phyloP scores from a whole-genome alignment of 2,329 filamentous ascomycete genomes.

The Cytospora paraplurivora region DNA sequence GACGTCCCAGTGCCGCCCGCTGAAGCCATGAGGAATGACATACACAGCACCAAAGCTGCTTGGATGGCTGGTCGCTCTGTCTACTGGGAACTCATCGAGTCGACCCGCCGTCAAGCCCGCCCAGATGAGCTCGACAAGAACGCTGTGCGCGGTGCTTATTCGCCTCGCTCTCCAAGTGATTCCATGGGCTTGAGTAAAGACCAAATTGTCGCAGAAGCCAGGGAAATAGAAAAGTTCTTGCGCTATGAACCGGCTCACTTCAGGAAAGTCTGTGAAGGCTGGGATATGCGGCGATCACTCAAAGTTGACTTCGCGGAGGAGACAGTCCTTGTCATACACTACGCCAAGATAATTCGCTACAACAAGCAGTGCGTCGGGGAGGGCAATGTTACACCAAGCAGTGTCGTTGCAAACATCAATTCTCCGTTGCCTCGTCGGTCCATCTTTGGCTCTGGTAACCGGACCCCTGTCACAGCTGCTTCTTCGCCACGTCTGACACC shows the following conservation, averaged over 20 bases:
- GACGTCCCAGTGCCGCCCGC: slow-evolving; percentile 64
- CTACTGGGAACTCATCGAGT: slow-evolving; percentile 79
- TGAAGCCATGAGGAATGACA: slow-evolving; percentile 50
- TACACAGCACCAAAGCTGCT: slow-evolving; percentile 63
- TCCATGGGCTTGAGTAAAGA: slow-evolving; percentile 70
- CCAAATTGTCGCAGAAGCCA: slow-evolving; percentile 74
- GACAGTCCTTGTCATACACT: slow-evolving; percentile 71
- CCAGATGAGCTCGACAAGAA: slow-evolving; percentile 73
- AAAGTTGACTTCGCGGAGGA: slow-evolving; percentile 91
- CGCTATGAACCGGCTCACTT: slow-evolving; percentile 76
- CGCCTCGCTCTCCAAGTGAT: slow-evolving; percentile 75
- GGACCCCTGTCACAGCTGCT: background rate
- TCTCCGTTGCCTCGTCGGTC: slow-evolving; percentile 16
- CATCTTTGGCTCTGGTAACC: slow-evolving; percentile 19
- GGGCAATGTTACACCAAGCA: slow-evolving; percentile 6
- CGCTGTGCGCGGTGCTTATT: slow-evolving; percentile 72
- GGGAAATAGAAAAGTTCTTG: slow-evolving; percentile 78
- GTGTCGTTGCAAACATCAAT: background rate
- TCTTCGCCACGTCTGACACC: background rate
- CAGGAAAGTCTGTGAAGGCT: slow-evolving; percentile 74
- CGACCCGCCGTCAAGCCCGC: slow-evolving; percentile 70
- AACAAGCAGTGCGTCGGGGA: slow-evolving; percentile 38
- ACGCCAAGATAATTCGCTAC: slow-evolving; percentile 55
- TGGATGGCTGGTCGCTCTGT: slow-evolving; percentile 81
- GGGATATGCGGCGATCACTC: slow-evolving; percentile 87